Evolutionary conservation across 2,329 filamentous ascomycete genomes (phyloP).

Genomic region (Alternaria viburni): DNA sequence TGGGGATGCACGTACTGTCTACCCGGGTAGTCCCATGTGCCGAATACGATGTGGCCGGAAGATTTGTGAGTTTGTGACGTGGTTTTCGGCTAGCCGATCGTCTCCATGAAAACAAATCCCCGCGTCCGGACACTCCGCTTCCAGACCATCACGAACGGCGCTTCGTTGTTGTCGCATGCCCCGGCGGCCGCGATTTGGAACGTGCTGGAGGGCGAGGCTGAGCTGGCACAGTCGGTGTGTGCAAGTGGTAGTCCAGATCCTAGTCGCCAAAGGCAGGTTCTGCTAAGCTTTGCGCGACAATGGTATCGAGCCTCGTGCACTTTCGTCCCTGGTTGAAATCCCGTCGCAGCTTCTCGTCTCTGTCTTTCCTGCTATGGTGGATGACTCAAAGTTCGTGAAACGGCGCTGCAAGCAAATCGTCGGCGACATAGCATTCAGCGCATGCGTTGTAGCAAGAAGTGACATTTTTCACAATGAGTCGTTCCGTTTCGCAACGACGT

Average conservation of each 20-base stretch:
- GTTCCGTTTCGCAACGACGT: not conserved
- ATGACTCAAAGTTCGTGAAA: not conserved
- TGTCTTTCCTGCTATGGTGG: not conserved
- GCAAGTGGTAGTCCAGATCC: not conserved
- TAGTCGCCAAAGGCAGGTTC: not conserved
- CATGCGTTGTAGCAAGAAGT: not conserved
- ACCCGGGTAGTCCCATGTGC: not conserved
- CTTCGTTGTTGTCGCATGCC: not conserved
- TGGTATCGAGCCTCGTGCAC: not conserved
- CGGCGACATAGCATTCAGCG: not conserved
- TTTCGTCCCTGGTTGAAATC: not conserved
- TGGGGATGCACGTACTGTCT: not conserved
- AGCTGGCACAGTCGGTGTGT: not conserved
- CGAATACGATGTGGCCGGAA: not conserved
- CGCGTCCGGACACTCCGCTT: not conserved
- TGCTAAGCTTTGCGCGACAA: not conserved
- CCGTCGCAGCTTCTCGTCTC: not conserved
- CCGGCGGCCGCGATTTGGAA: not conserved
- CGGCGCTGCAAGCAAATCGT: not conserved
- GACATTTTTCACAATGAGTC: not conserved
- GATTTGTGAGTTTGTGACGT: conserved; percentile 1
- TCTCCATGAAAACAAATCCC: not conserved
- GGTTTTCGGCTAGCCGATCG: not conserved
- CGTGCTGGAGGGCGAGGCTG: not conserved
- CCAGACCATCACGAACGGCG: not conserved